Base-by-base conservation (phyloP, 2,329 filamentous ascomycete genomes). In the Neospermospora avenae region DNA sequence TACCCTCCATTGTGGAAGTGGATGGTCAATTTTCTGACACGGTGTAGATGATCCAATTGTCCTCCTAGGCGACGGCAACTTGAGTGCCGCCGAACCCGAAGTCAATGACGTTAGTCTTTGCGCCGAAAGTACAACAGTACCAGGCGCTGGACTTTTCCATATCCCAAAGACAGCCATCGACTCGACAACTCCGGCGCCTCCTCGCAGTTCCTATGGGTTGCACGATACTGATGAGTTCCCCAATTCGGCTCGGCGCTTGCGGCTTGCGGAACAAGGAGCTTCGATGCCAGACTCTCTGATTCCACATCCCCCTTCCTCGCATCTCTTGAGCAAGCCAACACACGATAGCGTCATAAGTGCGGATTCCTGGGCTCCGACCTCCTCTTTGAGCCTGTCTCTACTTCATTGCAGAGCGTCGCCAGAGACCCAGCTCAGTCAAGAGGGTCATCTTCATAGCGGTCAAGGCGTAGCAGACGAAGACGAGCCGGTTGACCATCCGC, bases 171-270 rank as follows among this genome's bases (percentile, higher is more conserved):
- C 18, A n/a, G 34, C 55, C n/a, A 51, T 62, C 42, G 31, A 64
- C 58, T 64, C 51, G 46, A 65, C 25, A 66, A 66, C 51, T 58
- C 60, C 48, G 45, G 60, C 62, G 44, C 53, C 44, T 64, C 46
- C 56, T 65, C 34, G 16, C 31, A 64, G 35, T 63, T 54, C 53
- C 55, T 52, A 68, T 58, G 28, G 2, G 24, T 65, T 37, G 55
- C 56, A 67, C 58, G 59, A 66, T 61, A 66, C 67, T 62, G 46
- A 68, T 67, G 20, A 68, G 55, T 62, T 64, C 18, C 61, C 28
- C 48, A 53, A 67, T 58, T 54, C 49, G 39, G 44, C 59, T n/a
- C 31, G 13, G 48, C 63, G 54, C 60, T 64, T 65, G 48, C 55
- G 5, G 53, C 58, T 46, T 52, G 18, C 59, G 2, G 48, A 66